These are phyloP conservation scores for Phytopythium litorale DNA, from an alignment of 352 stramenopile genomes.

Conservation along the genomic window DNA sequence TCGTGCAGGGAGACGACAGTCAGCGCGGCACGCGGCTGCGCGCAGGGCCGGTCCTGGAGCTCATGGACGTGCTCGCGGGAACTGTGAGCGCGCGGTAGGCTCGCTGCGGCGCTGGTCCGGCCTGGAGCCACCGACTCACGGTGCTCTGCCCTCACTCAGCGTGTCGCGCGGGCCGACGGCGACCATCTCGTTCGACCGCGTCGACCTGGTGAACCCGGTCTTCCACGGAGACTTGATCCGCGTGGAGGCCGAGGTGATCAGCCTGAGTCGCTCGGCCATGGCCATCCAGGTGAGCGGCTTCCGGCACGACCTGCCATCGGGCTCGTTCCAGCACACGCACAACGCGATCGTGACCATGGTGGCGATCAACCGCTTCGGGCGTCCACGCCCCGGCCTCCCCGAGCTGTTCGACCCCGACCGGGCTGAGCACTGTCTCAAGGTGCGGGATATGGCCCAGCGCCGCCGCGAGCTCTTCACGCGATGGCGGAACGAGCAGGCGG, in stretches of 20 bases:
- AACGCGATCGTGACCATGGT: slow-evolving; percentile 63
- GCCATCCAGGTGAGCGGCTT: slow-evolving; percentile 50
- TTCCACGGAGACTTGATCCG: slow-evolving; percentile 56
- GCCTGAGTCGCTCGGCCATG: slow-evolving; percentile 48
- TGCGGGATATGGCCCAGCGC: slow-evolving; percentile 34
- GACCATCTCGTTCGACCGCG: slow-evolving; percentile 56
- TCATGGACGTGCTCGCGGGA: slow-evolving; percentile 53
- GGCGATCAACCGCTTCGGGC: slow-evolving; percentile 47
- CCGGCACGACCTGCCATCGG: slow-evolving; percentile 34
- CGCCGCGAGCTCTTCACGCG: slow-evolving; percentile 33
- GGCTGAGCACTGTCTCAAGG: slow-evolving; percentile 34
- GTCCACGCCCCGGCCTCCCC: slow-evolving; percentile 32
- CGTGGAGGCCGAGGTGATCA: slow-evolving; percentile 43
- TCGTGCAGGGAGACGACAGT: slow-evolving; percentile 37
- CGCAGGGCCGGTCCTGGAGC: slow-evolving; percentile 43
- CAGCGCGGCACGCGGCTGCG: slow-evolving; percentile 40
- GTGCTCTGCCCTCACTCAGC: slow-evolving; percentile 4
- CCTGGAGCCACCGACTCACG: background rate
- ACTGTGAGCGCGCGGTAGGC: slow-evolving; percentile 30
- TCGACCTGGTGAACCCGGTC: slow-evolving; percentile 50
- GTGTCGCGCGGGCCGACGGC: slow-evolving; percentile 29
- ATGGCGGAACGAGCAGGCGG: slow-evolving; percentile 41
- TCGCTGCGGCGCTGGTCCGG: too few relatives aligned
- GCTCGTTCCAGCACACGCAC: slow-evolving; percentile 48
- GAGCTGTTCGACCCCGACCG: slow-evolving; percentile 36